Conservation (phyloP, 345 rosid species). For the Diplotaxis tenuifolia region DNA sequence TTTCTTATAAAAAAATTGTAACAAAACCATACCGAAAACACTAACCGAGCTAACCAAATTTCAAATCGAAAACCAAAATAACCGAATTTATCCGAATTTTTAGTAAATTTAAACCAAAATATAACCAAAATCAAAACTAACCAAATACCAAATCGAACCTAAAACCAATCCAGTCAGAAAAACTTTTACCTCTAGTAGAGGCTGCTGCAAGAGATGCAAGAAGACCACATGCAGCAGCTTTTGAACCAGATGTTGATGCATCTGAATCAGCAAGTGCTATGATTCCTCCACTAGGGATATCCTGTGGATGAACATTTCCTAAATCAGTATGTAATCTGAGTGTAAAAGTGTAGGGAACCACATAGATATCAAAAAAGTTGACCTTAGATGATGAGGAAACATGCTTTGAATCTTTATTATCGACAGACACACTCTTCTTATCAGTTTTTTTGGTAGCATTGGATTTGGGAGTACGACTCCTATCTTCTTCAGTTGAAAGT, state of each 20-base stretch:
- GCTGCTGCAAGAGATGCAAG: slow-evolving; percentile 78
- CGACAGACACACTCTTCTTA: slow-evolving; percentile 29
- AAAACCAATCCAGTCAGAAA: too few relatives aligned
- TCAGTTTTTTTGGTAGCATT: slow-evolving; percentile 36
- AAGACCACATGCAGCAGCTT: slow-evolving; percentile 90
- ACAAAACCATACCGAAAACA: too few relatives aligned
- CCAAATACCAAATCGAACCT: too few relatives aligned
- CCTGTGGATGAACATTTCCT: slow-evolving; percentile 43
- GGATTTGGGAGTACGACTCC: slow-evolving; percentile 7
- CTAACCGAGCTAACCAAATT: too few relatives aligned
- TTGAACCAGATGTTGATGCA: slow-evolving; percentile 74
- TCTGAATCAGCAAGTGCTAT: slow-evolving; percentile 72
- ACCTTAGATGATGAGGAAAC: slow-evolving; percentile 46
- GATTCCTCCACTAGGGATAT: slow-evolving; percentile 56
- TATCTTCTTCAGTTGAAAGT: slow-evolving; percentile 43
- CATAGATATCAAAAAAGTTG: neutral
- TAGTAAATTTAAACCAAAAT: too few relatives aligned
- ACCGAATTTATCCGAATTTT: too few relatives aligned
- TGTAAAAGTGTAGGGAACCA: neutral
- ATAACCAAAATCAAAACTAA: too few relatives aligned
- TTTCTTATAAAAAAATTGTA: too few relatives aligned
- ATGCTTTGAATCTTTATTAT: slow-evolving; percentile 30
- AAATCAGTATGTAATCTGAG: slow-evolving; percentile 14
- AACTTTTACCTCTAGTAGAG: slow-evolving; percentile 55
- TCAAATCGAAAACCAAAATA: too few relatives aligned